Evolutionary conservation across 371 early-diverging fungal genomes (phyloP), one percentile per base, ranked within the genome.

Genomic region (Mortierella sp.): DNA sequence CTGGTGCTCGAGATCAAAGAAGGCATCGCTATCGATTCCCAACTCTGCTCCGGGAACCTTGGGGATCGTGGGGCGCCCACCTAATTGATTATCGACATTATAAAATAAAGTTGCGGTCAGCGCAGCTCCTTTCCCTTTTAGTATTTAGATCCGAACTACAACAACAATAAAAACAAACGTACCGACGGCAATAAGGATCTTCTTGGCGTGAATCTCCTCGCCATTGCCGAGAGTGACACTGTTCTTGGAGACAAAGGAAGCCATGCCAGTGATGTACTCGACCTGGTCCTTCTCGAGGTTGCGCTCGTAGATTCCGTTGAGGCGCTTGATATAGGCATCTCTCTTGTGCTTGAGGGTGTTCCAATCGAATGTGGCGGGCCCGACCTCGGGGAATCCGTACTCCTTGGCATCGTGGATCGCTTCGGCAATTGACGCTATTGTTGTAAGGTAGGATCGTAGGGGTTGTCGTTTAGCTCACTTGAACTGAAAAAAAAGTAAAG

Each of bases 271-370:
- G 78, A 98, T 91, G 61, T 94, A 92, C 26, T 95, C 96, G 48
- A 99, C 95, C 9, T 88, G 89, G 77, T 98, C 98, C 78, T 97
- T 98, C 69, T 87, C 89, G 44, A 99, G 90, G 88, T 98, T 99
- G 83, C 88, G 93, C 82, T 93, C 95, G 89, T 99, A 99, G 82
- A 99, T 99, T 31, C 96, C 96, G 88, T 99, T 99, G 54, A 99
- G 92, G 53, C 98, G 97, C 88, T 93, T 91, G 69, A 99, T 95
- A 89, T 99, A 99, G 28, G 95, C 98, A 85, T 98, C 98, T 59
- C 99, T 95, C 89, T 97, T 97, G 61, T 91, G 77, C 90, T 97
- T 98, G 81, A 99, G 87, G 19, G 88, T 73, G 26, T 87, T 81
- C 96, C 95, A 95, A 88, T 95, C 88, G 84, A 96, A 95, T 0